Conservation (phyloP, 306 rosid genomes). For the Cucumis sativus region Cucumber_9930_V3 NC_026657.2:35611501-35612000, state of each 20-base stretch:
- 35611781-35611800: conserved; percentile 31
- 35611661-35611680: conserved; percentile 40
- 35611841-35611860: conserved; percentile 46
- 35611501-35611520: not conserved
- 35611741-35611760: conserved; percentile 13
- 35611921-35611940: not conserved
- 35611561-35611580: conserved; percentile 29
- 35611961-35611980: not conserved
- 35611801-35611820: conserved; percentile 26
- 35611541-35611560: not conserved
- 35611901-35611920: conserved; percentile 10
- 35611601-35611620: conserved; percentile 34
- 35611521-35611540: not conserved
- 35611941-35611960: not conserved
- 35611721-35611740: conserved; percentile 8
- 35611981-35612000: not conserved
- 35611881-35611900: conserved; percentile 38
- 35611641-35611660: conserved; percentile 51
- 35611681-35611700: conserved; percentile 44
- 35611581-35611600: conserved; percentile 30
- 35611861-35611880: conserved; percentile 27
- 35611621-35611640: conserved; percentile 36
- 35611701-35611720: conserved; percentile 8
- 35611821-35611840: conserved; percentile 38
- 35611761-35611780: conserved; percentile 30